Evolutionary conservation across 2,329 filamentous ascomycete genomes (phyloP), one percentile per base, ranked within the genome.

Genomic region (Pseudogymnoascus sp.): DNA sequence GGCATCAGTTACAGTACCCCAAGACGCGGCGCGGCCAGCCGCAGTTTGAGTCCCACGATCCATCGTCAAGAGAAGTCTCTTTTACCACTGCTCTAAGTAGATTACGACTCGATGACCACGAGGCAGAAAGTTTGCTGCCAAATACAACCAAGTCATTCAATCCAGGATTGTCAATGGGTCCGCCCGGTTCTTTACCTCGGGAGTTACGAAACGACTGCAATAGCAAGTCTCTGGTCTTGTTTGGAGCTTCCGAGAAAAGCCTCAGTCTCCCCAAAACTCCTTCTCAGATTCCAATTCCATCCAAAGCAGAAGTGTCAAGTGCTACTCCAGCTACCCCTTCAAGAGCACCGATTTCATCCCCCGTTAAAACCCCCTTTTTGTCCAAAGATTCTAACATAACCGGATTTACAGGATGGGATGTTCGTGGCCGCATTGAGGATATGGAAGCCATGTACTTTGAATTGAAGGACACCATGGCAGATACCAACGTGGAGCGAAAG

Each of bases 391-490:
- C 92, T 85, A 87, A 90, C 81, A 76, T 82, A 66, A 80, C 77
- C 68, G 74, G 72, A 35, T 83, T 78, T 74, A 65, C 82, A 90
- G 88, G 83, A 69, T 93, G 88, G 82, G 91, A 97, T 72, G 85
- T 92, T 66, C 87, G 92, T 68, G 84, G 84, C 64, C 85, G 87
- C 66, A 82, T 97, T 67, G 85, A 86, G 65, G 82, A 85, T 63
- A 87, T 97, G 75, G 90, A 96, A 68, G 78, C 80, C 15, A 81
- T 93, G 69, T 91, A 91, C 71, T 81, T 82, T 57, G 79, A 82
- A 63, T 79, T 97, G 64, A 87, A 88, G 69, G 81, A 87, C 62
- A 86, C 88, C 65, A 84, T 97, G 71, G 84, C 85, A 63, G 81
- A 81, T 33, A 86, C 88, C 21, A 81, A 87, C 9, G 82, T 81